Conservation (phyloP, 306 rosid genomes). For the Oxytropis ochrocephala region DNA sequence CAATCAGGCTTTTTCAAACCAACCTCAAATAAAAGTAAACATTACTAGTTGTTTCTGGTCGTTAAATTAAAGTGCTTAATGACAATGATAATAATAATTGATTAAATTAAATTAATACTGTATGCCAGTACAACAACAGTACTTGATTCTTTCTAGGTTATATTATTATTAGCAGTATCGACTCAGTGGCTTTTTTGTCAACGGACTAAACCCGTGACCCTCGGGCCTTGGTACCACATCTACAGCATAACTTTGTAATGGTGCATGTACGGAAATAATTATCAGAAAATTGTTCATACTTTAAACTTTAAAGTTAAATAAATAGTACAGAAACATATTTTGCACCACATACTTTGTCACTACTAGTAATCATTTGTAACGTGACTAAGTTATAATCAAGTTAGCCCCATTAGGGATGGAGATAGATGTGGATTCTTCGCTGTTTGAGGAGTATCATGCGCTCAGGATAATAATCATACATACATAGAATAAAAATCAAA, state of each 20-base stretch:
- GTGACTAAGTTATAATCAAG: neutral
- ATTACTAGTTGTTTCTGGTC: neutral
- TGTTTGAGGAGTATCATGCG: too few relatives aligned
- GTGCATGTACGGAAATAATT: neutral
- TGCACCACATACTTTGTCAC: conserved; percentile 4
- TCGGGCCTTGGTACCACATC: neutral
- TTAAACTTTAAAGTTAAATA: too few relatives aligned
- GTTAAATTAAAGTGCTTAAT: neutral
- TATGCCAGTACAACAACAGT: neutral
- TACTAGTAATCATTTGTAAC: conserved; percentile 7
- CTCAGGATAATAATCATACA: too few relatives aligned
- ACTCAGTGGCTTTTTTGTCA: neutral
- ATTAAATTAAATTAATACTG: neutral
- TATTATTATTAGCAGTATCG: neutral
- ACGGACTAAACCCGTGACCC: conserved; percentile 9
- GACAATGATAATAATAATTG: neutral
- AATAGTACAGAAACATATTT: neutral
- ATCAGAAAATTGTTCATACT: neutral
- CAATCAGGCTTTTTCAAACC: conserved; percentile 8
- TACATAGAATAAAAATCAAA: too few relatives aligned
- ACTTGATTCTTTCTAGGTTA: neutral
- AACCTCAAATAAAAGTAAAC: neutral
- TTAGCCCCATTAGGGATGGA: neutral
- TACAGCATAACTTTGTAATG: neutral
- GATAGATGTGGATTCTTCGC: too few relatives aligned